Evolutionary conservation across 2,329 filamentous ascomycete species (phyloP), one percentile per base, ranked within the genome.

Genomic region (Phialophora chinensis): DNA sequence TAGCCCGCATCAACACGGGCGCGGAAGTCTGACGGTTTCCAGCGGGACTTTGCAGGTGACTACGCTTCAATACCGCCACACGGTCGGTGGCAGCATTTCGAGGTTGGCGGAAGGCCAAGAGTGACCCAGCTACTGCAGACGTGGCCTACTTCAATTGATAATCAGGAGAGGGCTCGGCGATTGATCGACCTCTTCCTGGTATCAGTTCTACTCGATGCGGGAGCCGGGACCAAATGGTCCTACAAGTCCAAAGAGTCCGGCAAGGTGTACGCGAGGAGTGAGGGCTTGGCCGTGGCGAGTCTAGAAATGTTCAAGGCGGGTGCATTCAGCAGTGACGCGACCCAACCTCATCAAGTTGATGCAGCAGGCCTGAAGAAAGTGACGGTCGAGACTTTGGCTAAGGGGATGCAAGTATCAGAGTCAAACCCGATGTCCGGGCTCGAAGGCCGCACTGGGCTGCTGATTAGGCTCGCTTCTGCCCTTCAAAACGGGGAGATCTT

Each of bases 231-330:
- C 2, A 86, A 88, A 71, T 99, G 95, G 95, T 90, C 88, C 72
- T 99, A 97, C 81, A 95, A 91, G 82, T 96, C 92, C 76, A 89
- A 89, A 69, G 93, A 96, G 75, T 96, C 93, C 70, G 92, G 91
- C 64, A 90, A 89, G 69, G 79, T 90, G 49, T 98, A 94, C 79
- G 85, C 88, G 60, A 88, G 95, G 59, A 97, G 93, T 68, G 95
- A 97, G 78, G 93, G 93, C 8, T 84, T 97, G 63, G 93, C 93
- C 8, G 88, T 90, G 10, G 88, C 88, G 52, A 89, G 86, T 76
- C 75, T 90, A 73, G 93, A 97, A 73, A 97, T 97, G 93, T 97
- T 97, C 85, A 97, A 97, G 80, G 84, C 87, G 14, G 95, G 95
- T 38, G 53, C 66, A 1, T 70, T 70, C 59, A 97, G 93, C 71